Evolutionary conservation across 805 yeast genomes (phyloP).

Genomic region (Phaffomyces antillensis): DNA sequence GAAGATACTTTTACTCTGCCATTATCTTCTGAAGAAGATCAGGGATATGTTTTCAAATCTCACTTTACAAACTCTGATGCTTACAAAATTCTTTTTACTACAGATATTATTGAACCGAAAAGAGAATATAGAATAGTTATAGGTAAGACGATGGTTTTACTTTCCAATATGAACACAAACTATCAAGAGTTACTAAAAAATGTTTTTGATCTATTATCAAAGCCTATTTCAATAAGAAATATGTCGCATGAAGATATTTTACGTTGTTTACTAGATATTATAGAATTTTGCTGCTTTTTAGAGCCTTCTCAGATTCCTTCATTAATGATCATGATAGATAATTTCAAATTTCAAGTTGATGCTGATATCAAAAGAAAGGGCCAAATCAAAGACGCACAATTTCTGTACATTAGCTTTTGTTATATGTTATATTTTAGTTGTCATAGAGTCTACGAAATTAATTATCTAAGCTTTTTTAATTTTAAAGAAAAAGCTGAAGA

Average conservation of each 20-base stretch:
- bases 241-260: slow-evolving; percentile 3
- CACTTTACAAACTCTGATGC: slow-evolving; percentile 9
- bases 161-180: slow-evolving; percentile 11
- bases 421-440: slow-evolving; percentile 14
- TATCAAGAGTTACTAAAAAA: slow-evolving; percentile 9
- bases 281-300: slow-evolving; percentile 13
- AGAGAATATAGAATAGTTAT: slow-evolving; percentile 8
- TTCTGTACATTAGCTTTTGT: slow-evolving; percentile 14
- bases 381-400: slow-evolving; percentile 14
- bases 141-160: slow-evolving; percentile 7
- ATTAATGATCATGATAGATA: slow-evolving; percentile 14
- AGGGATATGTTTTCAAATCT: not conserved
- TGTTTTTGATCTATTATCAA: slow-evolving; percentile 8
- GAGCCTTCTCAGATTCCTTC: slow-evolving; percentile 9
- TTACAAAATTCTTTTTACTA: slow-evolving; percentile 9
- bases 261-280: slow-evolving; percentile 4
- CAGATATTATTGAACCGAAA: not conserved
- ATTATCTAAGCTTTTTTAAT: slow-evolving; percentile 13
- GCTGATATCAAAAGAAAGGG: slow-evolving; percentile 14
- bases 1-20: slow-evolving; percentile 1
- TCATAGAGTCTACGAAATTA: slow-evolving; percentile 5
- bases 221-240: not conserved
- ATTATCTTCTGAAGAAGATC: not conserved
- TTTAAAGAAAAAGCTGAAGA: slow-evolving; percentile 9
- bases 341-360: slow-evolving; percentile 16